Conservation (phyloP, 257 asterid species). For the Nyctanthes arbortristis region DNA sequence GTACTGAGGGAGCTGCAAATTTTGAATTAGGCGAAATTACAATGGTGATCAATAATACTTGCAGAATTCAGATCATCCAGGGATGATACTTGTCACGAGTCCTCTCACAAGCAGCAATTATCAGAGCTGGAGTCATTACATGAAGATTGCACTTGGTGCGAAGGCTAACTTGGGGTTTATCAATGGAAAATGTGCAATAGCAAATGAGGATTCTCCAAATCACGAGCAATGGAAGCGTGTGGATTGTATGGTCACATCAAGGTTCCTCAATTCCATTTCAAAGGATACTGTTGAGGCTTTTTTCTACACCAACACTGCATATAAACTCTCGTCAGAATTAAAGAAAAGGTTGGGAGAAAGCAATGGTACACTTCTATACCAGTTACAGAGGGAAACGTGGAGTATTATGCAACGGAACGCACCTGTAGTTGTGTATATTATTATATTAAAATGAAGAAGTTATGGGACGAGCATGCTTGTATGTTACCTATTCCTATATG, state of each 20-base stretch:
- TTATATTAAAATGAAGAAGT: too few species aligned
- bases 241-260: not conserved
- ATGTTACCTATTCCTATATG: too few species aligned
- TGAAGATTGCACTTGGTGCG: not conserved
- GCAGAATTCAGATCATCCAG: too few species aligned
- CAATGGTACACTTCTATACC: not conserved
- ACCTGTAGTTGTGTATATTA: too few species aligned
- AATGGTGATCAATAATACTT: too few species aligned
- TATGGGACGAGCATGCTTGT: too few species aligned
- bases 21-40: too few species aligned
- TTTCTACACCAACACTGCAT: not conserved
- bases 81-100: too few species aligned
- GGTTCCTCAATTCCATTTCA: not conserved
- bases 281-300: not conserved
- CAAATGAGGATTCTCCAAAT: not conserved
- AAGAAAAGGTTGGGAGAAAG: not conserved
- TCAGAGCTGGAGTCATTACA: not conserved
- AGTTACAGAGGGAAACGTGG: too few species aligned
- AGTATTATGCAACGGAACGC: too few species aligned
- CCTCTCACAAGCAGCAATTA: too few species aligned
- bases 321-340: not conserved
- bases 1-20: too few species aligned
- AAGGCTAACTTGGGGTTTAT: not conserved
- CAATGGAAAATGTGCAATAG: not conserved
- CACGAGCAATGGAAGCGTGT: not conserved